Conservation (phyloP, 75 land plant genomes). For the Chamaecyparis obtusa region DNA sequence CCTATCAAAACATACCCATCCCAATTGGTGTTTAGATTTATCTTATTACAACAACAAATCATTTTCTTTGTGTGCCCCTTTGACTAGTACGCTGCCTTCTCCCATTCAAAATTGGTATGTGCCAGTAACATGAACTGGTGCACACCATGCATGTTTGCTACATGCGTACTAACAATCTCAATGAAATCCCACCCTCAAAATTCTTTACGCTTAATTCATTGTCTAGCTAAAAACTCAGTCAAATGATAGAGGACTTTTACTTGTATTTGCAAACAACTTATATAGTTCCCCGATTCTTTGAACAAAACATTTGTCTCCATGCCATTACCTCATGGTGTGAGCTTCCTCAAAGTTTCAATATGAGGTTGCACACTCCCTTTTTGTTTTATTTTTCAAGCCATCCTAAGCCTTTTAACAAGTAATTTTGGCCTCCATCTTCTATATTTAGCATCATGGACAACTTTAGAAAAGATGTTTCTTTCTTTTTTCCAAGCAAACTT, state of each 20-base stretch:
- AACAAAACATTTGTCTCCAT: constrained; percentile 9
- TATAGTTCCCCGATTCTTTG: not conserved
- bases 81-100: no score
- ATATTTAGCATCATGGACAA: not conserved
- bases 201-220: not conserved
- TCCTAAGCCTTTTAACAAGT: not conserved
- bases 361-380: not conserved
- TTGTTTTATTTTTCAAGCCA: not conserved
- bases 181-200: no score
- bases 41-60: no score
- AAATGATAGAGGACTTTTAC: not conserved
- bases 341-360: not conserved
- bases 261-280: constrained; percentile 1
- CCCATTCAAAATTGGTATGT: no score
- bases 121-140: no score
- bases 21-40: no score
- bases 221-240: not conserved
- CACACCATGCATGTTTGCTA: no score
- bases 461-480: not conserved
- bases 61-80: no score
- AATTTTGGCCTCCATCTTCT: not conserved
- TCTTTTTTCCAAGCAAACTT: not conserved
- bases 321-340: not conserved
- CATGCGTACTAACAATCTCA: no score
- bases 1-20: no score